Conservation (phyloP, 2,329 filamentous ascomycete species). For the Aspergillus arachidicola region DNA sequence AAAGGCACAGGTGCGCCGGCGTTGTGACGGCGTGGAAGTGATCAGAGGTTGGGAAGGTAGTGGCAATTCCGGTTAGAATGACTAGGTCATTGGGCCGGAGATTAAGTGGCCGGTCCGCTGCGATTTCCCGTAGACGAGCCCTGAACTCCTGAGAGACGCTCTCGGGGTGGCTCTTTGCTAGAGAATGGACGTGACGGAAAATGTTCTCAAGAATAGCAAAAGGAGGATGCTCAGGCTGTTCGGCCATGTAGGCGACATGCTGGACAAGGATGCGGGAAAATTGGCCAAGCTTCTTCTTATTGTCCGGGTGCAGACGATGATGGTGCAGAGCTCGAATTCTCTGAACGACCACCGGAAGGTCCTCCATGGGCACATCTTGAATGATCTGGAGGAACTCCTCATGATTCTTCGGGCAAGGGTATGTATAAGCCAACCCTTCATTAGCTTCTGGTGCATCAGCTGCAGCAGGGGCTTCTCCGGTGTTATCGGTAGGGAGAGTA, state of each 20-base stretch:
- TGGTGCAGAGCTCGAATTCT: conserved; percentile 91
- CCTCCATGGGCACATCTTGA: conserved; percentile 61
- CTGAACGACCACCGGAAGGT: conserved; percentile 78
- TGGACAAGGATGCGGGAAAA: conserved; percentile 53
- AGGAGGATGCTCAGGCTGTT: conserved; percentile 54
- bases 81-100: conserved; percentile 71
- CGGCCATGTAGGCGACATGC: conserved; percentile 62
- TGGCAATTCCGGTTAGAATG: conserved; percentile 78
- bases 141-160: conserved; percentile 79
- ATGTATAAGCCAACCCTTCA: conserved; percentile 74
- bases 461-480: conserved; percentile 27
- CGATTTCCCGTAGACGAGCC: conserved; percentile 63
- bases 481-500: conserved; percentile 43
- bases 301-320: conserved; percentile 78
- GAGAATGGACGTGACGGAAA: conserved; percentile 87
- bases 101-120: conserved; percentile 55
- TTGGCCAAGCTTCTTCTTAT: conserved; percentile 76
- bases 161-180: conserved; percentile 81
- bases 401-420: conserved; percentile 79
- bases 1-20: conserved; percentile 82
- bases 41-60: conserved; percentile 91
- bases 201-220: conserved; percentile 75
- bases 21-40: conserved; percentile 96
- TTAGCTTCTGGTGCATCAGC: conserved; percentile 49
- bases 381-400: conserved; percentile 71